Evolutionary conservation across 2,329 filamentous ascomycete genomes (phyloP).

Genomic region (Colletotrichum lentis): DNA sequence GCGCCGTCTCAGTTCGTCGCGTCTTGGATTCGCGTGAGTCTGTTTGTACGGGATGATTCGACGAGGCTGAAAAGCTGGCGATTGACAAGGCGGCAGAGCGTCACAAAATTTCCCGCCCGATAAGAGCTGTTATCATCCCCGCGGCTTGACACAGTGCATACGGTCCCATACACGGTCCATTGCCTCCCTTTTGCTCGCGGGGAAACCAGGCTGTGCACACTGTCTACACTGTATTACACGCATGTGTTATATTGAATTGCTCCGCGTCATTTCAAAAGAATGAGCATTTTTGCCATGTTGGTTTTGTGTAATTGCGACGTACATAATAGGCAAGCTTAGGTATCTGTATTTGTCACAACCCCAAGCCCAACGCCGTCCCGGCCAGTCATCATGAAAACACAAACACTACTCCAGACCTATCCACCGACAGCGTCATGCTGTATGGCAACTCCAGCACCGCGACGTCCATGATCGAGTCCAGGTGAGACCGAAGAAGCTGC

Average conservation of each 20-base stretch:
- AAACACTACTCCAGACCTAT: conserved; percentile 88
- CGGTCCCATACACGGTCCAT: not conserved
- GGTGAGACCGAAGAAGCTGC: conserved; percentile 81
- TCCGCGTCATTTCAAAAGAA: not conserved
- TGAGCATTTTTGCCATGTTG: not conserved
- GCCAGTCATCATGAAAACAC: conserved; percentile 61
- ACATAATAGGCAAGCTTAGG: not conserved
- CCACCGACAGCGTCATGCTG: conserved; percentile 90
- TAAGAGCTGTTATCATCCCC: conserved; percentile 35
- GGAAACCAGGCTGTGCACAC: not conserved
- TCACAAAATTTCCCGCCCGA: conserved; percentile 34
- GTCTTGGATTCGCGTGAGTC: conserved; percentile 18
- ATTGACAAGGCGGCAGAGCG: conserved; percentile 28
- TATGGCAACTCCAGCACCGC: conserved; percentile 89
- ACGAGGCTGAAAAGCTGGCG: conserved; percentile 38
- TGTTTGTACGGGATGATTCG: conserved; percentile 13
- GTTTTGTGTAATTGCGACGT: conserved; percentile 11
- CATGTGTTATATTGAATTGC: not conserved
- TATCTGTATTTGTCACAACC: conserved; percentile 24
- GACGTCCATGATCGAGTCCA: conserved; percentile 88
- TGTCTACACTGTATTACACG: not conserved
- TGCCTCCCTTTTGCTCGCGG: too few relatives aligned
- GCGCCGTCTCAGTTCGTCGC: conserved; percentile 11
- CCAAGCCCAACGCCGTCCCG: conserved; percentile 12
- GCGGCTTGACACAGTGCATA: not conserved